Evolutionary conservation across 805 yeast species (phyloP), one percentile per base, ranked within the genome.

Genomic region (Starmerella riodocensis): DNA sequence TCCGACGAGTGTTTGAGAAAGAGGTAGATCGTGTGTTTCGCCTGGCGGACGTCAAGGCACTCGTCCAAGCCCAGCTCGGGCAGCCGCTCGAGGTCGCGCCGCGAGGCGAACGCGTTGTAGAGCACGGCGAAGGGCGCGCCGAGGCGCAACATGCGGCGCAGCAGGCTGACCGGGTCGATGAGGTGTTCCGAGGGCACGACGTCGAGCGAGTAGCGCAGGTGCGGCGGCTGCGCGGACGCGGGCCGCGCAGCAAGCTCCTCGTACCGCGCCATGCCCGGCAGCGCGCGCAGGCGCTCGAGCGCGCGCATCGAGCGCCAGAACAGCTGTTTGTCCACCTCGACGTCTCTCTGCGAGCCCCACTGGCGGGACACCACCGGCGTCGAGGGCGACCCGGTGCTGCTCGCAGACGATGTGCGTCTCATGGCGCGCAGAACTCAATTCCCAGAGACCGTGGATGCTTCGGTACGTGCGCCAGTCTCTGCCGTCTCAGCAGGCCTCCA

Each of bases 101-200:
- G 34, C 9, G 18, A 29, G n/a, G 14, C 25, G 17, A 84, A 68
- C 12, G 74, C 65, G 60, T 91, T 88, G 65, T 79, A 83, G 6
- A 88, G 63, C 30, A 83, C 71, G 58, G 97, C 86, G 30, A 91
- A 64, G 4, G 97, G 94, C 2, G 93, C 78, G 9, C 97, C 98
- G 53, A 81, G 84, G 53, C 88, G 93, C 53, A 91, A 76, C 25
- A 91, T 63, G 49, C 83, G 77, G 74, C 94, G 81, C 31, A 91
- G 57, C 46, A 84, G 86, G 2, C 95, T 84, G 2, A 82, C 96
- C 3, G 97, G 96, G 57, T 91, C 99, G 53, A 82, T 44, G 7
- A 79, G 47, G 71, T 70, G 44, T 71, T 68, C 47, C 6, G 38
- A 36, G 16, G 65, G 44, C 79, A 80, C 34, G 79, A 73, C 59